Conservation (phyloP, 2,329 filamentous ascomycete genomes). For the Myriosclerotinia scirpicola region DNA sequence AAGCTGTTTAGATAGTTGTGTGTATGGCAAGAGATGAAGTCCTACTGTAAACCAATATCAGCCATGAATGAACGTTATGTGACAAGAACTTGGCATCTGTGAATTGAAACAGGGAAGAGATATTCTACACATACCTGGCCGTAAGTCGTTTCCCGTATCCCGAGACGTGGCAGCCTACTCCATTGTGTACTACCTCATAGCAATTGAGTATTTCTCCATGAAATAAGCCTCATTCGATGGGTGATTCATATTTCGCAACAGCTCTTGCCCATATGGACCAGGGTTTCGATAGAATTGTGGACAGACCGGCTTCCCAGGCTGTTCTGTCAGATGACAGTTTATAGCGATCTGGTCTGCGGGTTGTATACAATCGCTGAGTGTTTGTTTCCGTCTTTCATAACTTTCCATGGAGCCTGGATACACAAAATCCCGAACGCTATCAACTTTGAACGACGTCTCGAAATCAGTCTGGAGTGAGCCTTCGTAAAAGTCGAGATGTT, state of each 20-base stretch:
- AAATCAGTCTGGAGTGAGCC: neutral
- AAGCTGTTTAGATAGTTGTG: neutral
- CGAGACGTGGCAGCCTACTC: no score
- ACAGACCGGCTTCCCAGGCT: neutral
- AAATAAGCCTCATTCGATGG: neutral
- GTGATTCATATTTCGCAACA: neutral
- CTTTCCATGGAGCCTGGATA: neutral
- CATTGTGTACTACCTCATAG: neutral
- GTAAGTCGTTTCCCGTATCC: no score
- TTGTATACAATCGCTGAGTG: neutral
- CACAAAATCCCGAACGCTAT: neutral
- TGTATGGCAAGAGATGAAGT: neutral
- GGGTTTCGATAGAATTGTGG: slow-evolving; percentile 1
- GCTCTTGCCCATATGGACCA: neutral
- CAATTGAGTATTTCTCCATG: neutral
- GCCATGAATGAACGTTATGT: neutral
- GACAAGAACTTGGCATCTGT: neutral
- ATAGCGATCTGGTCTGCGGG: neutral
- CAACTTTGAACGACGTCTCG: neutral
- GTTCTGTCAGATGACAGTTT: neutral
- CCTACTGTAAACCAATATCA: neutral
- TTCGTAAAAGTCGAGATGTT: neutral
- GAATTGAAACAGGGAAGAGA: neutral
- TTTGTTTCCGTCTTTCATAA: neutral
- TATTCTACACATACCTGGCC: neutral